These are phyloP conservation scores for Kodamaea plutei DNA, from an alignment of 1,139 yeast genomes.

Conservation along the genomic window DNA sequence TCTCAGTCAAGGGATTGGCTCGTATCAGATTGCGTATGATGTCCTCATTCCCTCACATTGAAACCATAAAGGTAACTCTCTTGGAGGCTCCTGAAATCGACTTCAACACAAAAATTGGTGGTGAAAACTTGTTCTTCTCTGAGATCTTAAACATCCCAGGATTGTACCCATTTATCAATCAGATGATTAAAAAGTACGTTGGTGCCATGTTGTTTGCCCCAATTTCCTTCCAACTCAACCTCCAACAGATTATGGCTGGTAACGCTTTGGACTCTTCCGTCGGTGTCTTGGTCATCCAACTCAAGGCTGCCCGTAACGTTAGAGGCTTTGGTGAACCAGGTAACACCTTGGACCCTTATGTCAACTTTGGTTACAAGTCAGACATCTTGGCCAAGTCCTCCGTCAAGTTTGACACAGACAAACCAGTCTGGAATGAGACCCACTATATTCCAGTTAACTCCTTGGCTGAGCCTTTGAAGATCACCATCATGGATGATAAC, in stretches of 20 bases:
- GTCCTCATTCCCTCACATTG: conserved; percentile 86
- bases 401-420: conserved; percentile 56
- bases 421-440: conserved; percentile 84
- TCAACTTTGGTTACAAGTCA: conserved; percentile 61
- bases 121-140: conserved; percentile 80
- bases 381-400: conserved; percentile 64
- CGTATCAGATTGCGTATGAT: conserved; percentile 86
- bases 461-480: conserved; percentile 73
- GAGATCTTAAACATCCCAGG: conserved; percentile 88
- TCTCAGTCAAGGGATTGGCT: conserved; percentile 61
- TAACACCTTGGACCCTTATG: conserved; percentile 85
- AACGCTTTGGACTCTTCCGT: conserved; percentile 74
- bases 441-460: conserved; percentile 66
- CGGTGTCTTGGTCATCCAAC: conserved; percentile 74
- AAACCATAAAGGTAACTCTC: conserved; percentile 80
- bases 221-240: conserved; percentile 84
- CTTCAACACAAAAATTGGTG: conserved; percentile 68
- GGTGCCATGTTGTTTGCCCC: conserved; percentile 90
- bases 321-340: conserved; percentile 67
- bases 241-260: conserved; percentile 88
- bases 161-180: conserved; percentile 70
- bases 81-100: conserved; percentile 86
- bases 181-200: conserved; percentile 76
- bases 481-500: conserved; percentile 69
- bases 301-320: conserved; percentile 63